These are phyloP conservation scores for Tetrapisispora nanseiensis DNA, from an alignment of 805 yeast genomes.

Conservation along the genomic window DNA sequence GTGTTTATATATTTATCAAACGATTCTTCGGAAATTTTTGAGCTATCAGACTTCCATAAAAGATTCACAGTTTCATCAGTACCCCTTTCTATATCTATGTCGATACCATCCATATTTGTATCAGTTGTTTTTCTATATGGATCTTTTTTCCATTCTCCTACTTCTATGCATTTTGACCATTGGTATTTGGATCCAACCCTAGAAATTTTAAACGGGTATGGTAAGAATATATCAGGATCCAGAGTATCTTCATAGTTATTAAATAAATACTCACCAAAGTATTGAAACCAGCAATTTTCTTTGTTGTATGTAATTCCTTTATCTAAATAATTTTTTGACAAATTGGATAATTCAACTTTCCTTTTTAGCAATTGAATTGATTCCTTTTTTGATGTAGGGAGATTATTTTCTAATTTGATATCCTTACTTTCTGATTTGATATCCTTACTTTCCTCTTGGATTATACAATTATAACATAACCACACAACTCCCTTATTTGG, in stretches of 20 bases:
- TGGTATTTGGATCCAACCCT: conserved; percentile 22
- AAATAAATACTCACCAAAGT: conserved; percentile 20
- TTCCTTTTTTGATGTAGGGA: not conserved
- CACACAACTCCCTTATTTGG: conserved; percentile 86
- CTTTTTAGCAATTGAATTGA: conserved; percentile 2
- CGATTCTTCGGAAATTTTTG: conserved; percentile 17
- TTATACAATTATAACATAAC: conserved; percentile 78
- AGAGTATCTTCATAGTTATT: conserved; percentile 16
- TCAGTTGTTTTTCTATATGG: conserved; percentile 5
- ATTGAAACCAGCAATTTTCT: conserved; percentile 24
- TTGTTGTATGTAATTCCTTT: conserved; percentile 6
- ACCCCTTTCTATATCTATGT: conserved; percentile 4
- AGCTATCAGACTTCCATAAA: conserved; percentile 48
- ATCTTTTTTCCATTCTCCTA: conserved; percentile 5
- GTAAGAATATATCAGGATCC: conserved; percentile 11
- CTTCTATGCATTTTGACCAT: conserved; percentile 20
- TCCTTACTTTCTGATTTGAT: not conserved
- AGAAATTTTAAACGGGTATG: conserved; percentile 23
- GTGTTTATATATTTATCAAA: conserved; percentile 46
- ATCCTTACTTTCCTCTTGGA: conserved; percentile 38
- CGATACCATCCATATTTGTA: conserved; percentile 1
- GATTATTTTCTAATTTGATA: too few relatives aligned
- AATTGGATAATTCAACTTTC: conserved; percentile 10
- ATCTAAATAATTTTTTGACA: conserved; percentile 10
- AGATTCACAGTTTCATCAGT: conserved; percentile 19